Evolutionary conservation across 352 stramenopile genomes (phyloP), one percentile per base, ranked within the genome.

Genomic region (Halophytophthora polymorphica): DNA sequence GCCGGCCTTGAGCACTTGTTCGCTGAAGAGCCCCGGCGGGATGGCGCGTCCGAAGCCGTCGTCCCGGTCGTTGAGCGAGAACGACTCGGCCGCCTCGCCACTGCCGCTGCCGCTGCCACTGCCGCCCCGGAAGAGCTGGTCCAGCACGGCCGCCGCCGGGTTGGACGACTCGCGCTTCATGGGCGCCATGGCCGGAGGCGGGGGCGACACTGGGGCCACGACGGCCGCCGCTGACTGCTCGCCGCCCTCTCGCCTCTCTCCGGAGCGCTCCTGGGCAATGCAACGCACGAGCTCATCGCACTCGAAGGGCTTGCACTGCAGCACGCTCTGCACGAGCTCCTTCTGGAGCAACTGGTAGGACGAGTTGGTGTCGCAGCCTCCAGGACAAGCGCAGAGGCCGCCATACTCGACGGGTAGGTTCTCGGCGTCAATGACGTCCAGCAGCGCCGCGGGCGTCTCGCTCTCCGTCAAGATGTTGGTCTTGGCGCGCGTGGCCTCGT

Each of bases 401-500:
- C 84, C 82, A 34, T 93, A 93, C 23, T 90, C 83, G 1, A 65
- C 63, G 0, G 83, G 83, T 14, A 93, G 52, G 36, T 74, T 83
- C 3, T 83, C 74, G 5, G 78, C 67, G 19, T 87, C 74, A 45
- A 91, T 86, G 39, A 68, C 53, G n/a, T 81, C 66, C 6, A 90
- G 49, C 19, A 93, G 42, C 6, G 61, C 64, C 8, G 61, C 48
- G 1, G 74, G 50, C 1, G 73, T 86, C 36, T 93, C 80, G 22
- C 52, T 83, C 34, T 86, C 74, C 11, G 64, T 84, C 33, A 96
- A 34, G 42, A 97, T 95, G 49, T 79, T 89, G 4, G 90, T 93
- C 65, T 97, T 97, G 13, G 71, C 77, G 1, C 84, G 79, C 2
- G 88, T 96, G 12, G 86, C 81, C 43, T 95, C 83, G 49, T 96